These are phyloP conservation scores for Vickermania spadyakhi DNA, from an alignment of 208 protist genomes.

Conservation along the genomic window DNA sequence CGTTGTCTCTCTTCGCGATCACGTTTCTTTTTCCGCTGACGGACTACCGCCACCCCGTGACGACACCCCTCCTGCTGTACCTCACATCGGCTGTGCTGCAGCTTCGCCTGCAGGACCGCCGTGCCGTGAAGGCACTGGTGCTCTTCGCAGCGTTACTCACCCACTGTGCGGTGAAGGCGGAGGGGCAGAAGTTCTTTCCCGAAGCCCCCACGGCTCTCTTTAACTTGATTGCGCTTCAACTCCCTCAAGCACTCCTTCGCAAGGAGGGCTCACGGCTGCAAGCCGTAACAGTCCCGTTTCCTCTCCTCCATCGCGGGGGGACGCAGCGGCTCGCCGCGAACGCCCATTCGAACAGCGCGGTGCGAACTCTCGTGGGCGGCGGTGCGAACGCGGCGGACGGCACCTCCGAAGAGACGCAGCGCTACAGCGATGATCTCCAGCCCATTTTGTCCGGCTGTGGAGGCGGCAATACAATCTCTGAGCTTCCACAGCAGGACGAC, in stretches of 20 bases:
- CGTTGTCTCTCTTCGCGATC: constrained; percentile 55
- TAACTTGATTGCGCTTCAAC: constrained; percentile 66
- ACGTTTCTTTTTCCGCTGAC: constrained; percentile 65
- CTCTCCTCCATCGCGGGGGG: constrained; percentile 41
- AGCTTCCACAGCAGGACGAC: neutral
- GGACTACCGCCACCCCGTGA: constrained; percentile 73
- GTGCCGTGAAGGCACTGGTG: constrained; percentile 36
- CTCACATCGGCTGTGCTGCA: constrained; percentile 58
- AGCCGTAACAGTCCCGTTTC: constrained; percentile 41
- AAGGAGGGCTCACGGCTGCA: constrained; percentile 58
- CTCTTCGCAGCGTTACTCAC: constrained; percentile 35
- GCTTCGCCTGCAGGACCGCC: constrained; percentile 37
- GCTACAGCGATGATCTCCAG: neutral
- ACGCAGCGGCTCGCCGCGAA: constrained; percentile 15
- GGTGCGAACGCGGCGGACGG: neutral
- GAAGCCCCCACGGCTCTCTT: constrained; percentile 54
- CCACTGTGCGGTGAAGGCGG: constrained; percentile 17
- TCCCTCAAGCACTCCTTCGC: constrained; percentile 20
- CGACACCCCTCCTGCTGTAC: constrained; percentile 66
- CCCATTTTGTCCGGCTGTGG: neutral
- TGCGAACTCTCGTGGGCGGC: neutral
- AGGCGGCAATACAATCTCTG: neutral
- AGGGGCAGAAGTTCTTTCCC: constrained; percentile 34
- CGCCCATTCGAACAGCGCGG: neutral
- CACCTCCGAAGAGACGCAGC: neutral